These are phyloP conservation scores for Harringtonia lauricola DNA, from an alignment of 2,329 filamentous ascomycete genomes.

Conservation along the genomic window DNA sequence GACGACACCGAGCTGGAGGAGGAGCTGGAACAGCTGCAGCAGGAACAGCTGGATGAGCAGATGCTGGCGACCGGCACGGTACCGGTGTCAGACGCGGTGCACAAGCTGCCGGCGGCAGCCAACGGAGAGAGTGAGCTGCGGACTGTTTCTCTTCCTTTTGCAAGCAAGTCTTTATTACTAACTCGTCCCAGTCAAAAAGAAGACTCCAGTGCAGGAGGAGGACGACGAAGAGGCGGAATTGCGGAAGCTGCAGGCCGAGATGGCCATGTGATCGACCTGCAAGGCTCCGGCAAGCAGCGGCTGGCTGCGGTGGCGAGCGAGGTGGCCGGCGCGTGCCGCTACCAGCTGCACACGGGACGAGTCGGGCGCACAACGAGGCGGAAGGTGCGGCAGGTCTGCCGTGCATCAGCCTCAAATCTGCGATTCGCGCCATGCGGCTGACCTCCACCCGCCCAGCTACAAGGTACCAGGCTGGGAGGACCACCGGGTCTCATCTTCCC, in stretches of 20 bases:
- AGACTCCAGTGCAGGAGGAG: conserved; percentile 50
- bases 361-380: too few relatives aligned
- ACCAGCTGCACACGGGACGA: too few relatives aligned
- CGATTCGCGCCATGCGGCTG: too few relatives aligned
- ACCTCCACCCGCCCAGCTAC: too few relatives aligned
- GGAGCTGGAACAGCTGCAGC: conserved; percentile 77
- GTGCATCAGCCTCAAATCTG: too few relatives aligned
- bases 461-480: too few relatives aligned
- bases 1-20: conserved; percentile 82
- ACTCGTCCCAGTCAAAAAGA: conserved; percentile 32
- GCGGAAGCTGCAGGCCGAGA: conserved; percentile 86
- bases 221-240: conserved; percentile 96
- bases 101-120: conserved; percentile 63
- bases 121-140: conserved; percentile 65
- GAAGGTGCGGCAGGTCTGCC: too few relatives aligned
- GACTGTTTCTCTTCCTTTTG: not conserved
- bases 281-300: not conserved
- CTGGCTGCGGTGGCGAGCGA: too few relatives aligned
- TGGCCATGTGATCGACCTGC: conserved; percentile 64
- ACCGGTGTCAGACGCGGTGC: conserved; percentile 68
- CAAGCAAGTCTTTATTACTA: not conserved
- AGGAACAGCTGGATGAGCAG: conserved; percentile 84
- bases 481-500: too few relatives aligned
- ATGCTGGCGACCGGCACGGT: conserved; percentile 85
- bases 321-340: too few relatives aligned